Evolutionary conservation across 2,329 filamentous ascomycete genomes (phyloP), one percentile per base, ranked within the genome.

Genomic region (Drechslerella dactyloides): DNA sequence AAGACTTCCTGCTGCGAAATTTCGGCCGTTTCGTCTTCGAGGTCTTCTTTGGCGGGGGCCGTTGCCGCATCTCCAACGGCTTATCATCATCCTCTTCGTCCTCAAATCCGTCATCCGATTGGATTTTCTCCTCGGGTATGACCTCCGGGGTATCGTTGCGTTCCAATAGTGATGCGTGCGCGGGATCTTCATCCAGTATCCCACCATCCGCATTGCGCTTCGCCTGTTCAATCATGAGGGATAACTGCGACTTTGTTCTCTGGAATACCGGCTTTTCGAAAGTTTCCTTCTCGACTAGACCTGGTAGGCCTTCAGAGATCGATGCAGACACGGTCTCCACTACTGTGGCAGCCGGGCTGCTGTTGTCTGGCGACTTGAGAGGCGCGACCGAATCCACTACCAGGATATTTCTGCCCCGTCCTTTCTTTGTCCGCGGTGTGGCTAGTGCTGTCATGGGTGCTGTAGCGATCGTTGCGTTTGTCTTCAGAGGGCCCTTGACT

Each of bases 301-400:
- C 21, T 2, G 63, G 59, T 7, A 63, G 17, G 3, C 59, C 52
- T 30, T 63, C 69, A 15, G 58, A 61, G 37, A 59, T 59, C 1
- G 69, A 52, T 13, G 53, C 48, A 37, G 70, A 59, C 7, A 37
- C n/a, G 7, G 50, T 72, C 40, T 74, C 61, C 13, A 59, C 72
- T 11, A 56, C 53, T 5, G 58, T 53, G 19, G 62, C 55, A 23
- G 40, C 24, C 4, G 68, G 21, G 1, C 63, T 55, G 10, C 56
- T 54, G 10, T 61, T 56, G 54, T 75, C 75, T 15, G 70, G 70
- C 24, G 62, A 61, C 35, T 76, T 76, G 63, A 76, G 70, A 21
- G 74, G 74, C 23, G 72, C 74, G 37, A 76, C 68, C 23, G 73
- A 74, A 44, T 76, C 75, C 0, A 76, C 74, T 27, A 76, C 70